phyloP scores from a whole-genome alignment of 768 basidiomycete genomes.

The Postia placenta region DNA sequence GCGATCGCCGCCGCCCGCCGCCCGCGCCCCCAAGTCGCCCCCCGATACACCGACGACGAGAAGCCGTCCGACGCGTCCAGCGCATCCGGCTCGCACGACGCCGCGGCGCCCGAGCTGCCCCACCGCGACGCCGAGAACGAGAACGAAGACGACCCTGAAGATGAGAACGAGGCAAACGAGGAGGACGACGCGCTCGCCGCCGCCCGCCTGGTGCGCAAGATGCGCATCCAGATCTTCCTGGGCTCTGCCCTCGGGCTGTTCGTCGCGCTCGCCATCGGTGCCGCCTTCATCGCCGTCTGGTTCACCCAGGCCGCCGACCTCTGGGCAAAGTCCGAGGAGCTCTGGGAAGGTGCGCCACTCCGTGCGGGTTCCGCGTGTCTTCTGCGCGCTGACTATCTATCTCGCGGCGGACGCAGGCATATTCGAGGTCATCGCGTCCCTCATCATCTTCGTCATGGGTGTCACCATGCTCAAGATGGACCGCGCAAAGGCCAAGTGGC shows the following conservation, averaged over 20 bases:
- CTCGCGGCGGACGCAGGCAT: constrained; percentile 36
- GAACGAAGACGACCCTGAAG: constrained; percentile 23
- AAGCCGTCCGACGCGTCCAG: constrained; percentile 7
- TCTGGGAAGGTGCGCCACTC: constrained; percentile 81
- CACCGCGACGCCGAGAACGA: constrained; percentile 17
- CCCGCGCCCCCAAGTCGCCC: constrained; percentile 7
- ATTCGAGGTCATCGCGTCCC: constrained; percentile 61
- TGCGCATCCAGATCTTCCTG: constrained; percentile 74
- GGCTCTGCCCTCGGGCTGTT: constrained; percentile 72
- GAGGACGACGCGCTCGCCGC: constrained; percentile 11
- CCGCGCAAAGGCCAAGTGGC: constrained; percentile 90
- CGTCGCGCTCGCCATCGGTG: constrained; percentile 78
- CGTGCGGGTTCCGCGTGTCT: constrained; percentile 1
- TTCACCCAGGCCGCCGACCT: constrained; percentile 86
- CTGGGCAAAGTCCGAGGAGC: constrained; percentile 76
- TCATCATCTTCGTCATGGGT: constrained; percentile 93
- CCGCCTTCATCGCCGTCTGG: constrained; percentile 91
- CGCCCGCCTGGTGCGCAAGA: constrained; percentile 52
- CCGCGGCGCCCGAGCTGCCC: constrained; percentile 19
- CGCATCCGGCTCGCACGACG: too few species aligned
- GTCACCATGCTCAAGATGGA: constrained; percentile 95
- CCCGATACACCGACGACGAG: constrained; percentile 9
- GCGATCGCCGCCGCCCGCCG: constrained; percentile 7
- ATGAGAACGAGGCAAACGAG: constrained; percentile 23
- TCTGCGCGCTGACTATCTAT: background rate